Evolutionary conservation across 2,329 filamentous ascomycete genomes (phyloP).

Genomic region (Cytospora chrysosperma): DNA sequence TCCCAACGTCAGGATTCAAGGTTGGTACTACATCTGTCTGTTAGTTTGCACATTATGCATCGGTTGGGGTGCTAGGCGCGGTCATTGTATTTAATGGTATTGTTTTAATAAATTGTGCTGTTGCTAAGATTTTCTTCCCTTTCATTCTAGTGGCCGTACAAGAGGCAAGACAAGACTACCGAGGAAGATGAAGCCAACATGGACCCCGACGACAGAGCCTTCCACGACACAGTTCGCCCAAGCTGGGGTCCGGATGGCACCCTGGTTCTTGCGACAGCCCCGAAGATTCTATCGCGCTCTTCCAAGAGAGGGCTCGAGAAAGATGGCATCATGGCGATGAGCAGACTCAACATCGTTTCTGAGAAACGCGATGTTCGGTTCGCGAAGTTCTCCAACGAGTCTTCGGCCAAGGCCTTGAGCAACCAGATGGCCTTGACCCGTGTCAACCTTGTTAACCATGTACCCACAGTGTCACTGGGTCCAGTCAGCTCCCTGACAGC

Average conservation of each 20-base stretch:
- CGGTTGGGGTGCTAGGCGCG: constrained; percentile 33
- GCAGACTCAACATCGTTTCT: constrained; percentile 59
- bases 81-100: constrained; percentile 34
- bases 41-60: constrained; percentile 30
- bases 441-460: constrained; percentile 52
- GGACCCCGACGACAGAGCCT: constrained; percentile 62
- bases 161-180: constrained; percentile 71
- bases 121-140: constrained; percentile 47
- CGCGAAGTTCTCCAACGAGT: constrained; percentile 59
- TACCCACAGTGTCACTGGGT: constrained; percentile 58
- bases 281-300: constrained; percentile 21
- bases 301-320: constrained; percentile 31
- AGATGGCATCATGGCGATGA: constrained; percentile 51
- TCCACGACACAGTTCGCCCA: constrained; percentile 73
- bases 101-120: constrained; percentile 34
- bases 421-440: constrained; percentile 56
- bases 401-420: constrained; percentile 53
- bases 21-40: constrained; percentile 65
- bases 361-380: constrained; percentile 64
- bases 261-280: constrained; percentile 48
- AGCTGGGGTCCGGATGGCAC: constrained; percentile 76
- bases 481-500: constrained; percentile 48
- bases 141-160: constrained; percentile 77
- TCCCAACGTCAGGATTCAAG: constrained; percentile 71
- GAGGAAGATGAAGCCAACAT: constrained; percentile 61